A percentile compares a stretch with the other conserved stretches of the same genome.
Conservation (phyloP, 495 filamentous ascomycete species). For the Halenospora varia region DNA sequence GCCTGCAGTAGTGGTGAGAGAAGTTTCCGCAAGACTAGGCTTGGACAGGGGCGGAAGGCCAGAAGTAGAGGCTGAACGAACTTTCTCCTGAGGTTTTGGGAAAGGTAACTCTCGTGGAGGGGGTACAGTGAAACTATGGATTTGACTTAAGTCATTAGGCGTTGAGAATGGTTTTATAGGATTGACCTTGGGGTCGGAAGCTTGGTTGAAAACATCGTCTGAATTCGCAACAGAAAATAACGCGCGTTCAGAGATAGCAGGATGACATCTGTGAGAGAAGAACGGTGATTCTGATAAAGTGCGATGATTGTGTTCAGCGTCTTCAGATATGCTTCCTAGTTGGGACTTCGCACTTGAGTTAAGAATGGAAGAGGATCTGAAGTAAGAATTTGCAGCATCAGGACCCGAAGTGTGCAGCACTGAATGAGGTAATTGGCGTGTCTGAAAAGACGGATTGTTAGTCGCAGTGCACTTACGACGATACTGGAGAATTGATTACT, state of each 20-base stretch:
- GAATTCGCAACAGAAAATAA: not conserved
- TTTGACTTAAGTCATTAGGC: conserved; percentile 3
- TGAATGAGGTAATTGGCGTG: conserved; percentile 7
- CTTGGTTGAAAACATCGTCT: not conserved
- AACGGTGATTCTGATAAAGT: not conserved
- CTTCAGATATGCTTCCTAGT: not conserved
- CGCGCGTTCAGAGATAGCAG: not conserved
- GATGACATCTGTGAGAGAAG: not conserved
- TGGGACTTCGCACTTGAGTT: conserved; percentile 3
- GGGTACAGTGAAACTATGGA: conserved; percentile 19
- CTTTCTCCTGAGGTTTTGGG: conserved; percentile 9
- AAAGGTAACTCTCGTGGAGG: conserved; percentile 36
- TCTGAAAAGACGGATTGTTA: conserved; percentile 4
- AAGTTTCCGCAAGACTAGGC: not conserved
- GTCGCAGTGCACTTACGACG: not conserved
- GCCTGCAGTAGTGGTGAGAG: not conserved
- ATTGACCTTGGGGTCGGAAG: not conserved
- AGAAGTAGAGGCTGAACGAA: not conserved
- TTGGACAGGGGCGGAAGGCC: conserved; percentile 8
- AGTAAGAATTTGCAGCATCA: not conserved
- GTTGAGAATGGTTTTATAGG: not conserved
- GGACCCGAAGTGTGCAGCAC: not conserved
- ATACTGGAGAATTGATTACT: not conserved
- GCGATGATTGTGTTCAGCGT: not conserved
- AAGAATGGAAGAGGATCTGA: not conserved